Evolutionary conservation across 2,329 filamentous ascomycete species (phyloP), one percentile per base, ranked within the genome.

Genomic region (Didymella pomorum): DNA sequence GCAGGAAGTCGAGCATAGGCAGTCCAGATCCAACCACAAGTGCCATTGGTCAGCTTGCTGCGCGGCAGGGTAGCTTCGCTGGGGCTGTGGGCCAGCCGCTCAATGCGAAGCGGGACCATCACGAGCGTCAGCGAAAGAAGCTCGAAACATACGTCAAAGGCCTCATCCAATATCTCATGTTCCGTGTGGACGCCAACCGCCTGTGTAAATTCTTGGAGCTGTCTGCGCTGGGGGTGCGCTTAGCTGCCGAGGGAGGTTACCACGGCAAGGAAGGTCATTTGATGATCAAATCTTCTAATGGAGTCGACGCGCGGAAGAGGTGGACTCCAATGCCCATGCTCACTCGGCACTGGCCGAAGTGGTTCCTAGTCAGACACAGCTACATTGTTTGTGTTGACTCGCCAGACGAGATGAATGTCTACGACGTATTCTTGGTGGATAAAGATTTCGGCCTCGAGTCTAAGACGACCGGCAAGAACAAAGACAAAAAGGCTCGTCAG

Each of bases 301-400:
- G 93, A 3, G 83, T 96, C 23, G 92, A 96, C 76, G 93, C 94
- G 71, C 86, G 93, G 61, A 89, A 89, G 65, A 89, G 93, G 31
- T 82, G 95, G 72, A 93, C 89, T 2, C 92, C 92, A 0, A 83
- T 86, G 50, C 88, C 93, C 69, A 84, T 97, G 62, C 91, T 93
- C 71, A 87, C 88, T 51, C 87, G 93, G 12, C 93, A 97, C 77
- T 90, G 87, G 60, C 92, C 93, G 18, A 97, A 97, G 76, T 99
- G 95, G 95, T 99, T 99, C 74, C 82, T 98, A 20, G 93, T 99
- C n/a, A 85, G 95, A 50, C 93, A 98, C 77, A 98, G 93, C 79
- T 99, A 99, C 72, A 89, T 99, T 59, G 94, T 97, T 43, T 97
- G 94, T 67, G 93, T 98, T n/a, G 94, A 98, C 74, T 97, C 95